Conservation (phyloP, 129 eudicot genomes). For the Centella asiatica region DNA sequence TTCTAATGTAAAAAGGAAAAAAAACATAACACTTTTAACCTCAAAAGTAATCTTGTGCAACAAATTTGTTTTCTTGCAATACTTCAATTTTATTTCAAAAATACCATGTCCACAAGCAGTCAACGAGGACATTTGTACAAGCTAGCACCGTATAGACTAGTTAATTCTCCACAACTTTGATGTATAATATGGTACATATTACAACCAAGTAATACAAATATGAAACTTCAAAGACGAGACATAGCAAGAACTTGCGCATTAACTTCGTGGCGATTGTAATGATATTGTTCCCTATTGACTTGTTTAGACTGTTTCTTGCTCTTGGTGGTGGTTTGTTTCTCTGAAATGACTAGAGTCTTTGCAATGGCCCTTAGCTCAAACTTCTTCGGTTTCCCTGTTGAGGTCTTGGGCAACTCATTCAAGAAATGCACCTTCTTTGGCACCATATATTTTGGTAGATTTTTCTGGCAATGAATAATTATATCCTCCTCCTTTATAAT, state of each 20-base stretch:
- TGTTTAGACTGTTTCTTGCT: background rate
- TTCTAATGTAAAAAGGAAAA: no score
- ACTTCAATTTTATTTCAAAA: no score
- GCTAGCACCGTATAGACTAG: no score
- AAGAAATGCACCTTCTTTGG: constrained; percentile 28
- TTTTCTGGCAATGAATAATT: constrained; percentile 15
- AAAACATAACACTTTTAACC: no score
- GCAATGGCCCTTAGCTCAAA: constrained; percentile 25
- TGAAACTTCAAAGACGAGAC: constrained; percentile 23
- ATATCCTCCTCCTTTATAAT: constrained; percentile 19
- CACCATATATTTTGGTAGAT: constrained; percentile 26
- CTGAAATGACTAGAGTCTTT: constrained; percentile 9
- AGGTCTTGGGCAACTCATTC: constrained; percentile 26
- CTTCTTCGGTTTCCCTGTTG: constrained; percentile 21
- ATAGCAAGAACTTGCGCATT: constrained; percentile 12
- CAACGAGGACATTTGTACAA: no score
- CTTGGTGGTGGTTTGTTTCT: background rate
- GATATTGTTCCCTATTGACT: constrained; percentile 1
- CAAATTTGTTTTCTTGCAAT: no score
- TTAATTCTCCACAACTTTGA: no score
- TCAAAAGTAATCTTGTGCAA: no score
- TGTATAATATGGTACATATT: no score
- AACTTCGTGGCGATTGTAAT: background rate
- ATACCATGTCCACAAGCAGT: no score
- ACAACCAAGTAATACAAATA: no score